Base-by-base conservation (phyloP, 495 filamentous ascomycete genomes). In the Penicillium coprophilum region DNA sequence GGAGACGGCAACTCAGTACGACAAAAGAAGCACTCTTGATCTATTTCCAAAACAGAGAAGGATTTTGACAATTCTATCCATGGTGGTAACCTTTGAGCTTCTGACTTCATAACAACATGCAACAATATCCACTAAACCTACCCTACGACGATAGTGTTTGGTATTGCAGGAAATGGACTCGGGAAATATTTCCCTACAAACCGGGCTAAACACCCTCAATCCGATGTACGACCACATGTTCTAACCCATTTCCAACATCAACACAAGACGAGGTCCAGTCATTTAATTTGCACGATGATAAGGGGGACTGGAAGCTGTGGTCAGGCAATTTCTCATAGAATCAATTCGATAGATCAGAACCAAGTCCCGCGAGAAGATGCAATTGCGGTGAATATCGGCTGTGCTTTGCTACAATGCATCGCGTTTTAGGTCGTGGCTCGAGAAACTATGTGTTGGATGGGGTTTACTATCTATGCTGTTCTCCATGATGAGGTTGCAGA, bases 321-420 rank as follows among this genome's bases (percentile, higher is more conserved):
- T 11, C 41, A 45, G 27, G 27, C 28, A 1, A 46, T 46, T 17
- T 45, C 19, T n/a, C 28, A 54, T 30, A 23, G 28, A 9, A 28
- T 38, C 19, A 46, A 54, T 27, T 28, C 39, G 13, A 46, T 54
- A 19, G 19, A 54, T 24, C n/a, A 27, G 31, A 12, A 32, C 11
- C 2, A 4, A 15, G n/a, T 46, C 30, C 19, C 40, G 10, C 30
- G 2, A 2, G n/a, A 31, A 12, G 52, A 43, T 5, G 52, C 52
- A 6, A 12, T 46, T 24, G 31, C 52, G 28, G 30, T 46, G 13
- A 38, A 55, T 38, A 41, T 55, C 6, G 7, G 34, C n/a, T 41
- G 28, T 19, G 40, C 30, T 30, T 17, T 7, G 28, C 8, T 17
- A 12, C 48, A 8, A 48, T 36, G 28, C 17, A 8, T 38, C 40